Evolutionary conservation across 2,329 filamentous ascomycete species (phyloP).

Genomic region (Cercospora beticola): DNA sequence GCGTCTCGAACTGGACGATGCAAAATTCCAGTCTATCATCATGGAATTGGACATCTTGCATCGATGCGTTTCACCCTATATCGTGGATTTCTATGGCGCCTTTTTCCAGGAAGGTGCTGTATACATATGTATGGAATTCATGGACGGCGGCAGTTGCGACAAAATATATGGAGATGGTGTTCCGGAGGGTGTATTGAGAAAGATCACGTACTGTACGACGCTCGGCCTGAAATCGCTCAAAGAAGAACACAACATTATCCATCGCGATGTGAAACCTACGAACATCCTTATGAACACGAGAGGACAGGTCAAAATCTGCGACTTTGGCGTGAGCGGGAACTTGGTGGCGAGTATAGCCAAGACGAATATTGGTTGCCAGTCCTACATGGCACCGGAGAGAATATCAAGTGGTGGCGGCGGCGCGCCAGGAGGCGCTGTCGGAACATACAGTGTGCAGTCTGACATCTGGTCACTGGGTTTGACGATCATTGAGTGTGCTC

Average conservation of each 20-base stretch:
- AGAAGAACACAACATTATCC: constrained; percentile 98
- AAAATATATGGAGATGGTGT: constrained; percentile 90
- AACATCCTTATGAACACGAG: constrained; percentile 90
- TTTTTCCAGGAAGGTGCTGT: constrained; percentile 99
- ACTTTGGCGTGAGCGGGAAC: constrained; percentile 96
- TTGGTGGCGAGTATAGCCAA: constrained; percentile 96
- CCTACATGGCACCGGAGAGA: constrained; percentile 97
- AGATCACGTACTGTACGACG: constrained; percentile 85
- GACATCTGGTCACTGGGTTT: constrained; percentile 96
- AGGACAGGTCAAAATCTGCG: constrained; percentile 95
- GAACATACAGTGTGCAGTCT: constrained; percentile 95
- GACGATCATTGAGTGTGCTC: constrained; percentile 92
- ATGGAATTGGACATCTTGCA: constrained; percentile 97
- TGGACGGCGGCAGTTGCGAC: constrained; percentile 97
- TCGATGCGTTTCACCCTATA: constrained; percentile 90
- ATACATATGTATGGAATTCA: constrained; percentile 99
- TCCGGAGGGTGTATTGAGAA: constrained; percentile 81
- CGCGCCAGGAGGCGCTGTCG: constrained; percentile 67
- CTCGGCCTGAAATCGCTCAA: constrained; percentile 91
- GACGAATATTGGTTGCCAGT: constrained; percentile 98
- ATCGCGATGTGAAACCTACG: constrained; percentile 98
- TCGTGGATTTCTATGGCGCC: constrained; percentile 97
- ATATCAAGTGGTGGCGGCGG: constrained; percentile 85
- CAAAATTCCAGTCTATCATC: constrained; percentile 94
- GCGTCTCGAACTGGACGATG: constrained; percentile 88